Conservation (phyloP, 495 filamentous ascomycete species). For the Hypoxylon intermedium region DNA sequence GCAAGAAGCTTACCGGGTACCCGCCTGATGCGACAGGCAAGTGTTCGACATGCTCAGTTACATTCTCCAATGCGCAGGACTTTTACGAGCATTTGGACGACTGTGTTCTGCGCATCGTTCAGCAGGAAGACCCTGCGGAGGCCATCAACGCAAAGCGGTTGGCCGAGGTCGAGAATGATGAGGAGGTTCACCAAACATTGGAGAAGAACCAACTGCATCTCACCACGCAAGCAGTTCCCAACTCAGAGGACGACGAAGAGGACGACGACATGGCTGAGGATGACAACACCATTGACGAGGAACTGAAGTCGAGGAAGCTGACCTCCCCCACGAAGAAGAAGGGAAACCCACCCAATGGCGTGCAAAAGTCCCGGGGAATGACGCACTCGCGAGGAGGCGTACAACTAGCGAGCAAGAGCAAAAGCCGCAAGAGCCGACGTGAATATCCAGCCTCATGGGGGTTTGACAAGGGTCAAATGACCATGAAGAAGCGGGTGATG, state of each 20-base stretch:
- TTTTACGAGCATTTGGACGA: conserved; percentile 99
- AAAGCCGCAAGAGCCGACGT: conserved; percentile 80
- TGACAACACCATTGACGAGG: conserved; percentile 51
- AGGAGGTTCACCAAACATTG: conserved; percentile 81
- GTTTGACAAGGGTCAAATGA: conserved; percentile 87
- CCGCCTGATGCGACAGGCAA: conserved; percentile 83
- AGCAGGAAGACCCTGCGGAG: conserved; percentile 95
- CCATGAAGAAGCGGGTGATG: conserved; percentile 94
- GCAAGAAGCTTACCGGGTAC: conserved; percentile 68
- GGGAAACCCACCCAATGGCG: conserved; percentile 56
- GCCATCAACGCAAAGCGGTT: conserved; percentile 91
- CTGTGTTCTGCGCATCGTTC: conserved; percentile 96
- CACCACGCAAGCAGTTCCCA: conserved; percentile 60
- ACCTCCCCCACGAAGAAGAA: conserved; percentile 41
- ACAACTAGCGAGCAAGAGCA: conserved; percentile 66
- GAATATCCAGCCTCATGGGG: conserved; percentile 94
- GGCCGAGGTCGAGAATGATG: conserved; percentile 81
- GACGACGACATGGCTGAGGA: conserved; percentile 67
- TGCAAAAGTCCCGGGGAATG: conserved; percentile 62
- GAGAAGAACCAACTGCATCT: conserved; percentile 77
- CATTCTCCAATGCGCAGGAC: conserved; percentile 93
- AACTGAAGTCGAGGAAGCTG: conserved; percentile 41
- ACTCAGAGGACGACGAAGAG: conserved; percentile 73
- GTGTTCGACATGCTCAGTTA: conserved; percentile 92
- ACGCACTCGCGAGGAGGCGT: conserved; percentile 69